phyloP scores from a whole-genome alignment of 2,329 filamentous ascomycete genomes.

The Fusarium gaditjirri region DNA sequence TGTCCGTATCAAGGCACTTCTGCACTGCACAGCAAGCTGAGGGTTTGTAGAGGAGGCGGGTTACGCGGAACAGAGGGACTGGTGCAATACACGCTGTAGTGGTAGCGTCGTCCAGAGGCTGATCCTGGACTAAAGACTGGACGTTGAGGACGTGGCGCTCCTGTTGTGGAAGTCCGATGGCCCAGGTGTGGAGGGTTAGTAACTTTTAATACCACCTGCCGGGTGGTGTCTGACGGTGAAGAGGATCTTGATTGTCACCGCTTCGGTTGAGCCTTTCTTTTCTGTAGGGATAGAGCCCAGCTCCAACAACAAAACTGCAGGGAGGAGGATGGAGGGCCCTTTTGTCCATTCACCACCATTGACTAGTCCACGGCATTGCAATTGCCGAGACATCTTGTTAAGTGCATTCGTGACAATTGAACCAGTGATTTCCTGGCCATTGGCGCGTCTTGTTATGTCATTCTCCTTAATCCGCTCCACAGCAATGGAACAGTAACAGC shows the following conservation, averaged over 20 bases:
- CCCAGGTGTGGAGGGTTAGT: slow-evolving; percentile 17
- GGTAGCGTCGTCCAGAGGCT: slow-evolving; percentile 14
- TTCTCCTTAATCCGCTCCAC: slow-evolving; percentile 4
- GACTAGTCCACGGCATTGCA: background rate
- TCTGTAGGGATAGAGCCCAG: background rate
- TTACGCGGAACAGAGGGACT: slow-evolving; percentile 18
- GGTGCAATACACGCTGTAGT: slow-evolving; percentile 16
- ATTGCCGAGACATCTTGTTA: slow-evolving; percentile 12
- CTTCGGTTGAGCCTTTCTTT: background rate
- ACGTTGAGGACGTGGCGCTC: slow-evolving; percentile 28
- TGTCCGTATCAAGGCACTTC: slow-evolving; percentile 18
- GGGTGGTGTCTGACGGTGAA: background rate
- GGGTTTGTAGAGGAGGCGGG: slow-evolving; percentile 15
- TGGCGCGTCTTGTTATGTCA: background rate
- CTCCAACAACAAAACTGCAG: background rate
- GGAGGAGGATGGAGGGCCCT: background rate
- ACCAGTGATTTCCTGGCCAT: background rate
- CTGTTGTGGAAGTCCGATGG: slow-evolving; percentile 10
- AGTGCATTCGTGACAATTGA: background rate
- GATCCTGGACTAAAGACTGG: slow-evolving; percentile 27
- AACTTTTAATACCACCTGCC: slow-evolving; percentile 5
- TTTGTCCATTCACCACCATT: background rate
- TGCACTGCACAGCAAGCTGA: background rate
- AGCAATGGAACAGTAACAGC: background rate
- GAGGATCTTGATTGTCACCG: background rate